Evolutionary conservation across 805 yeast genomes (phyloP).

Genomic region (Tetrapisispora phaffii): DNA sequence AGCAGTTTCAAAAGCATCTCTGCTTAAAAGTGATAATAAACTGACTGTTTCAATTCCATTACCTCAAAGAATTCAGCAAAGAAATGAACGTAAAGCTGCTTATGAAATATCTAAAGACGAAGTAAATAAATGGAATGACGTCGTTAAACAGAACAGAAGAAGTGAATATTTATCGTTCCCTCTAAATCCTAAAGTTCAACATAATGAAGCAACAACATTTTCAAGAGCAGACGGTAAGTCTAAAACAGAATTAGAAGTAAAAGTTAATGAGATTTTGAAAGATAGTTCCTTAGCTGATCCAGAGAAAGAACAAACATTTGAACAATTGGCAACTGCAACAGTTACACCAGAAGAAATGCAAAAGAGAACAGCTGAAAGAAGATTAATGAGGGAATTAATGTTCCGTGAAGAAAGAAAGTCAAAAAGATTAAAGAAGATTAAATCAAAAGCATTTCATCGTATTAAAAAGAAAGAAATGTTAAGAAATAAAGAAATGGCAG

Average conservation of each 20-base stretch:
- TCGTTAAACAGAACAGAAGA: conserved; percentile 64
- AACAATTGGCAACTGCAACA: conserved; percentile 74
- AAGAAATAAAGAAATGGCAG: conserved; percentile 55
- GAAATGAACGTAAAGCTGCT: conserved; percentile 82
- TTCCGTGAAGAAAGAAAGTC: conserved; percentile 90
- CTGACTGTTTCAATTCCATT: conserved; percentile 59
- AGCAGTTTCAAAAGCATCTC: conserved; percentile 40
- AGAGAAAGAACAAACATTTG: conserved; percentile 71
- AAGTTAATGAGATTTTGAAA: conserved; percentile 48
- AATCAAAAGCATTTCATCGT: conserved; percentile 80
- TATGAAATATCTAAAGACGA: conserved; percentile 82
- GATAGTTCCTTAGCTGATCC: conserved; percentile 65
- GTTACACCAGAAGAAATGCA: conserved; percentile 70
- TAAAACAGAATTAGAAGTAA: conserved; percentile 54
- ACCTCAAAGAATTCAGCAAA: conserved; percentile 75
- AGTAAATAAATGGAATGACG: conserved; percentile 80
- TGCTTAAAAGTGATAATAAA: conserved; percentile 25
- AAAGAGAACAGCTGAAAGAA: conserved; percentile 68
- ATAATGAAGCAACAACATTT: conserved; percentile 47
- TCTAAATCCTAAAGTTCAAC: conserved; percentile 33
- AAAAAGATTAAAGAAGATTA: conserved; percentile 85
- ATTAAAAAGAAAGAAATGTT: conserved; percentile 77
- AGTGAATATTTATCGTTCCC: conserved; percentile 84
- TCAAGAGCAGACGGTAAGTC: conserved; percentile 37
- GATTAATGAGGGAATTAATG: conserved; percentile 92